phyloP scores from a whole-genome alignment of 116 monocot species.

The Phalaenopsis hybrid region DNA sequence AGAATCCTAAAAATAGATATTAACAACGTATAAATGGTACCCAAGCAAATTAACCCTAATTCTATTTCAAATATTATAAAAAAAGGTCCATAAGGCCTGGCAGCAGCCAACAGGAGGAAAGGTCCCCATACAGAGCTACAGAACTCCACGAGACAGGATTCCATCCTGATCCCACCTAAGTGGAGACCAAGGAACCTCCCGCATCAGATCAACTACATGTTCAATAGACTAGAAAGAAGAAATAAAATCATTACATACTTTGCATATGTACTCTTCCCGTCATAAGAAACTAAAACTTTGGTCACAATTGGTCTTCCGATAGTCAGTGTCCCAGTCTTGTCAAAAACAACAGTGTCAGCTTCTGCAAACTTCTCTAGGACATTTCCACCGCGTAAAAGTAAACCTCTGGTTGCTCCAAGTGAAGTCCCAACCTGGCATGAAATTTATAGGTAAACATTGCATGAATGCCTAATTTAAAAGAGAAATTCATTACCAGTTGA shows the following conservation, averaged over 20 bases:
- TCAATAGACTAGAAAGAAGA: neutral
- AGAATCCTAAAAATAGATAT: too few relatives aligned
- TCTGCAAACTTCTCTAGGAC: conserved; percentile 91
- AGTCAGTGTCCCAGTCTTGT: conserved; percentile 97
- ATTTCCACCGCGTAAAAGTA: conserved; percentile 93
- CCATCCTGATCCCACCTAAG: too few relatives aligned
- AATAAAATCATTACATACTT: conserved; percentile 16
- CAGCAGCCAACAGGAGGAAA: too few relatives aligned
- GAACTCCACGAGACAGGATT: too few relatives aligned
- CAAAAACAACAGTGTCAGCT: conserved; percentile 85
- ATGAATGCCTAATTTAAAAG: neutral
- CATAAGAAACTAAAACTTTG: conserved; percentile 38
- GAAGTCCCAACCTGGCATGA: conserved; percentile 86
- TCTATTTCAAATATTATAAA: too few relatives aligned
- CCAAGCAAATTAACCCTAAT: too few relatives aligned
- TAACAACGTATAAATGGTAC: too few relatives aligned
- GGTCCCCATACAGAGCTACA: too few relatives aligned
- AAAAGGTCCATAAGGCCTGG: too few relatives aligned
- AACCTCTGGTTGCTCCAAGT: conserved; percentile 82
- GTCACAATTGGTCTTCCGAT: conserved; percentile 81
- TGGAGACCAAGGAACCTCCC: too few relatives aligned
- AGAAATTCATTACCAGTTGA: conserved; percentile 3
- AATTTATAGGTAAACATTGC: neutral
- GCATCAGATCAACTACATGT: neutral
- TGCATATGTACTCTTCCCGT: conserved; percentile 21